A percentile compares a stretch with the other conserved stretches of the same genome.
Evolutionary conservation across 108 stramenopile genomes (phyloP).

Genomic region (Skeletonema costatum): DNA sequence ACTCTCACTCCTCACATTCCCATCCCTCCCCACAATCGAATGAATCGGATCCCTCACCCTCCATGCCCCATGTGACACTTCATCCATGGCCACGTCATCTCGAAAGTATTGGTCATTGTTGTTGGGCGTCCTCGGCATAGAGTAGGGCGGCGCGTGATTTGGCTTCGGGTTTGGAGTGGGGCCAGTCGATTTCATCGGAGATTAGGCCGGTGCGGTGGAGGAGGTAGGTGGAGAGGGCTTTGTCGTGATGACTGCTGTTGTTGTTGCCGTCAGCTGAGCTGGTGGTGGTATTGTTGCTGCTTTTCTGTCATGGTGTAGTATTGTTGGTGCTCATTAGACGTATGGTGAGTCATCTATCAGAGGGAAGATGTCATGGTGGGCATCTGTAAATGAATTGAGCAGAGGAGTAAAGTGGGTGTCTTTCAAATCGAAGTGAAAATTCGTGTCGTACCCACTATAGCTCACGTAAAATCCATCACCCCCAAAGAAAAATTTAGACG

Average conservation of each 20-base stretch:
- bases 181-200: slow-evolving; percentile 42
- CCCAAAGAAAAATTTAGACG: no score
- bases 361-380: no score
- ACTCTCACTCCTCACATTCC: not conserved
- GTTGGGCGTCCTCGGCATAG: not conserved
- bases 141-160: not conserved
- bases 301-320: not conserved
- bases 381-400: no score
- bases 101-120: not conserved
- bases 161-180: not conserved
- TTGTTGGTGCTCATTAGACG: no score
- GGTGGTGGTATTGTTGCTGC: not conserved
- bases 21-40: slow-evolving; percentile 10
- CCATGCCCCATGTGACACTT: slow-evolving; percentile 11
- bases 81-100: slow-evolving; percentile 3
- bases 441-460: no score
- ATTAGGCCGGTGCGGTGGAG: slow-evolving; percentile 34
- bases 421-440: no score
- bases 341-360: no score
- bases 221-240: slow-evolving; percentile 11
- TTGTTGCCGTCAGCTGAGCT: not conserved
- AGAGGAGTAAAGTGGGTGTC: no score
- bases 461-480: no score
- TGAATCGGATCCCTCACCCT: slow-evolving; percentile 18
- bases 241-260: not conserved